phyloP scores from a whole-genome alignment of 345 rosid species.

The Kernera saxatilis region DNA sequence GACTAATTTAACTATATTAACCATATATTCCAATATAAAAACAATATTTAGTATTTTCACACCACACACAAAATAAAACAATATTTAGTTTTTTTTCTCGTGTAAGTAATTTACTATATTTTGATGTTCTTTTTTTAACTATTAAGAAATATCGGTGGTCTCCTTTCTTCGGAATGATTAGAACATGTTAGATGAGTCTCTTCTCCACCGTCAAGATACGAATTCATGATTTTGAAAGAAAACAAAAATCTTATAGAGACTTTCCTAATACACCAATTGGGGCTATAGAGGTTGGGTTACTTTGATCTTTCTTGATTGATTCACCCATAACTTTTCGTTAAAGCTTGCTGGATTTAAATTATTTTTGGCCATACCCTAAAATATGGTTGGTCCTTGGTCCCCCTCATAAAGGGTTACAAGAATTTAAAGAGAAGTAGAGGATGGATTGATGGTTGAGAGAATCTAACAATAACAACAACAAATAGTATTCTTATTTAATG shows the following conservation, averaged over 20 bases:
- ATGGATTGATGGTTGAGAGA: constrained; percentile 29
- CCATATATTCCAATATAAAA: no score
- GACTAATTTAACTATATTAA: no score
- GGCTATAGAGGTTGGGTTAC: neutral
- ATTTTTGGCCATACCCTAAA: constrained; percentile 30
- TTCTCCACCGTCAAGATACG: neutral
- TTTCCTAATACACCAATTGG: neutral
- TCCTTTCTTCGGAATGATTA: neutral
- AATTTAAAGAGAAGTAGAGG: constrained; percentile 32
- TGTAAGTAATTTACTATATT: neutral
- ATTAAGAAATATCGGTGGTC: neutral
- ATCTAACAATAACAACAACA: constrained; percentile 31
- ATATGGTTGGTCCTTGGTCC: constrained; percentile 35
- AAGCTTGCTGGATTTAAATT: constrained; percentile 13
- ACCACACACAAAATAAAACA: no score
- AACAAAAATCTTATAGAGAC: neutral
- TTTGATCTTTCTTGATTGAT: constrained; percentile 12
- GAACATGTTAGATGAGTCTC: neutral
- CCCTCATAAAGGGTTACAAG: constrained; percentile 28
- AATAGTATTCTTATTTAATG: constrained; percentile 29
- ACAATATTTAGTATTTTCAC: no score
- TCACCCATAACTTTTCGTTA: constrained; percentile 21
- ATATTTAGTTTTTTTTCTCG: no score
- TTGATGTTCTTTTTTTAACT: neutral
- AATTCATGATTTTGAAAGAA: neutral